Evolutionary conservation across 2,329 filamentous ascomycete species (phyloP).

Genomic region (Pezicula rhizophila): DNA sequence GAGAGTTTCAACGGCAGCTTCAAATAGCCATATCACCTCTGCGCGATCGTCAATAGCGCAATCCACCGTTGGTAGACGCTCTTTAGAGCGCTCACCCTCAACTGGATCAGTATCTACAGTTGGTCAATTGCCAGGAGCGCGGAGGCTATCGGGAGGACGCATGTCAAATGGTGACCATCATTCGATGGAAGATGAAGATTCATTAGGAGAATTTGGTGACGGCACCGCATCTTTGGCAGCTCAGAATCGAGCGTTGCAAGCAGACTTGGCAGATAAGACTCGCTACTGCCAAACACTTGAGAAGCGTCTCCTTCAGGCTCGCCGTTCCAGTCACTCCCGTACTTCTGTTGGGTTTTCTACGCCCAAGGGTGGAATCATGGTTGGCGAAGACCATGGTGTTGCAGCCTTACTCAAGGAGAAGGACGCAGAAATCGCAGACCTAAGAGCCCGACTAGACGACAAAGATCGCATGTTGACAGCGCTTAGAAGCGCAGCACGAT

Average conservation of each 20-base stretch:
- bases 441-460: conserved; percentile 85
- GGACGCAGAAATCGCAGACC: conserved; percentile 84
- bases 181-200: conserved; percentile 56
- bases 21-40: conserved; percentile 45
- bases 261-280: conserved; percentile 95
- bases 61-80: conserved; percentile 40
- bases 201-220: conserved; percentile 76
- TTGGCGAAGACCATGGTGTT: conserved; percentile 74
- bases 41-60: conserved; percentile 65
- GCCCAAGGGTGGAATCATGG: conserved; percentile 55
- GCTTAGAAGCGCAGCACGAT: conserved; percentile 76
- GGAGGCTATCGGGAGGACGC: conserved; percentile 16
- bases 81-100: conserved; percentile 58
- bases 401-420: conserved; percentile 74
- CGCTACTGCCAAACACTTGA: conserved; percentile 93
- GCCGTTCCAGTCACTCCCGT: conserved; percentile 82
- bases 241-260: conserved; percentile 88
- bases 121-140: conserved; percentile 17
- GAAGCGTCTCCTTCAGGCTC: conserved; percentile 83
- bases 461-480: conserved; percentile 92
- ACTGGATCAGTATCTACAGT: conserved; percentile 47
- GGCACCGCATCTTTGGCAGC: conserved; percentile 74
- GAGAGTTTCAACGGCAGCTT: conserved; percentile 44
- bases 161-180: conserved; percentile 12
- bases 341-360: conserved; percentile 67